Evolutionary conservation across 148 eudicot genomes (phyloP), one percentile per base, ranked within the genome.

Genomic region (Rhododendron vialii): DNA sequence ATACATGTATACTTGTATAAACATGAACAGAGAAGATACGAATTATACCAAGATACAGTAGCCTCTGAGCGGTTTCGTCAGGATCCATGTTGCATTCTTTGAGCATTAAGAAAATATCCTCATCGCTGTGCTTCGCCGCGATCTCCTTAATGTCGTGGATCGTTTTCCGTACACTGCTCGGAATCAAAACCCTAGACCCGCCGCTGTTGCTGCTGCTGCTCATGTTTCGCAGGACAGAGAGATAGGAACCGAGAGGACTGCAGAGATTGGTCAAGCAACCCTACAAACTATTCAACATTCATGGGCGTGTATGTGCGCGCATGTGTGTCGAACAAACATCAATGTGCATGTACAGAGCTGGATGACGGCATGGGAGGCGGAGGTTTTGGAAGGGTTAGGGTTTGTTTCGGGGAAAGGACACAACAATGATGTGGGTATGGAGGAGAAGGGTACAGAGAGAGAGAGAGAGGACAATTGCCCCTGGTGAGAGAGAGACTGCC

Each of bases 81-180:
- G 91, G 90, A 88, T 91, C 91, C 91, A 91, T 89, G n/a, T 82
- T 83, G 78, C 93, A 91, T 41, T 91, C 93, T 78, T 88, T 88
- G 55, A 91, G 93, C 91, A 90, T 90, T 71, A 87, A 87, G 87
- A 88, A 90, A 15, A 91, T 88, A 84, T 91, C 93, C 28, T 91
- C 93, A 6, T 91, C 93, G 76, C 84, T 83, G 84, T 91, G 93
- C 61, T 81, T 91, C 38, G 89, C 93, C 7, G 91, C 82, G 90
- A 88, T 88, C 91, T 89, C 93, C 86, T 90, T 89, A 4, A 91
- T 89, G 85, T 89, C 87, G 45, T 81, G 88, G 88, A 91, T 91
- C 91, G 47, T 82, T 67, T 87, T 85, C 80, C 82, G 83, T 14
- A 84, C 83, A 8, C 35, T 86, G 75, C 48, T 81, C 8, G 91